Evolutionary conservation across 108 stramenopile species (phyloP).

Genomic region (Craspedostauros australis): DNA sequence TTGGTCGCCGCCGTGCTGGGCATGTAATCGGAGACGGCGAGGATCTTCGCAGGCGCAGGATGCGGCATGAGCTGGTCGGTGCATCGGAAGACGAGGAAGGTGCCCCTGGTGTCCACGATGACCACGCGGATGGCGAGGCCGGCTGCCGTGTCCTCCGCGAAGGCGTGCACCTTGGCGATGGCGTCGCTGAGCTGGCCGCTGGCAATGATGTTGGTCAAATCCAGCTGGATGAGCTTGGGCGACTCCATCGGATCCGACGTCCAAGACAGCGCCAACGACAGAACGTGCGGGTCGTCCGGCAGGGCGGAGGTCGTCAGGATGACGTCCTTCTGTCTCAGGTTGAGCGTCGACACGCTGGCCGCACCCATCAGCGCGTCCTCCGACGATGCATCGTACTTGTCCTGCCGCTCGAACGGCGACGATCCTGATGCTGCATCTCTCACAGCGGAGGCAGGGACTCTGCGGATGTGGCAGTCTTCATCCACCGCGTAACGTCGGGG

Average conservation of each 20-base stretch:
- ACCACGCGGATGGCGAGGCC: conserved; percentile 6
- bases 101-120: conserved; percentile 25
- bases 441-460: background rate
- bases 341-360: conserved; percentile 23
- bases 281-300: conserved; percentile 11
- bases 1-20: too few relatives aligned
- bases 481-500: conserved; percentile 26
- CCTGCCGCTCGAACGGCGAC: background rate
- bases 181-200: conserved; percentile 5
- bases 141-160: conserved; percentile 2
- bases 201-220: conserved; percentile 2
- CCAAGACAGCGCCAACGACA: conserved; percentile 17
- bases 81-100: too few relatives aligned
- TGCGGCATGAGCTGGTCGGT: too few relatives aligned
- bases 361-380: conserved; percentile 25
- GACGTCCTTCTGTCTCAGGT: conserved; percentile 5
- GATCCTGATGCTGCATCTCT: background rate
- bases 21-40: too few relatives aligned
- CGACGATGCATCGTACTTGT: conserved; percentile 1
- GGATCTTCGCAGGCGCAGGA: too few relatives aligned
- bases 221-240: conserved; percentile 20
- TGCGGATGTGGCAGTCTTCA: background rate
- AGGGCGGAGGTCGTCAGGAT: conserved; percentile 27
- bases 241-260: conserved; percentile 10
- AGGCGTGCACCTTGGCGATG: conserved; percentile 12